Conservation (phyloP, 345 rosid genomes). For the Cardamine resedifolia region DNA sequence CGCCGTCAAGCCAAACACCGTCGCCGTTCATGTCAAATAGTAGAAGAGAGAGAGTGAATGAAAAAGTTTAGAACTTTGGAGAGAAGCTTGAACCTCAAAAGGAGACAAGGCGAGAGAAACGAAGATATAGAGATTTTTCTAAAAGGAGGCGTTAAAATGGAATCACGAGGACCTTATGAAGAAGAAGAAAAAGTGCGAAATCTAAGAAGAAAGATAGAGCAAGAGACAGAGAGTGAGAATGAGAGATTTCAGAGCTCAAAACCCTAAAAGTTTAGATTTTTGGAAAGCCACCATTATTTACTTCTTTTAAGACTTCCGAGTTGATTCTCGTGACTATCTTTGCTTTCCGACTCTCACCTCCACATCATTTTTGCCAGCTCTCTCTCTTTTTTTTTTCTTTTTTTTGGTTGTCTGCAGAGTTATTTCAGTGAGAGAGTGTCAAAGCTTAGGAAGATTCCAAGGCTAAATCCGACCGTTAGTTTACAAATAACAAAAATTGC, state of each 20-base stretch:
- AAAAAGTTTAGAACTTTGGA: not conserved
- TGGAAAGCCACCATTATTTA: slow-evolving; percentile 7
- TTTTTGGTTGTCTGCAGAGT: not conserved
- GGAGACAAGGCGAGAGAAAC: slow-evolving; percentile 41
- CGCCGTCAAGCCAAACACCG: slow-evolving; percentile 54
- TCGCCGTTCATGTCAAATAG: slow-evolving; percentile 41
- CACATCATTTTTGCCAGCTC: slow-evolving; percentile 28
- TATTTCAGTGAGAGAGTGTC: slow-evolving; percentile 1
- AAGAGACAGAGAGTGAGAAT: slow-evolving; percentile 3
- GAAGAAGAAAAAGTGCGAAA: slow-evolving; percentile 15
- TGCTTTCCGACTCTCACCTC: slow-evolving; percentile 31
- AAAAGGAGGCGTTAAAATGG: slow-evolving; percentile 38
- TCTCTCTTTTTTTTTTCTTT: not conserved
- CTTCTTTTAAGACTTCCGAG: not conserved
- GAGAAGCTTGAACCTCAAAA: slow-evolving; percentile 1
- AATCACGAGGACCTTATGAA: slow-evolving; percentile 37
- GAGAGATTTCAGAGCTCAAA: slow-evolving; percentile 19
- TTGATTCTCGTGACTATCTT: slow-evolving; percentile 37
- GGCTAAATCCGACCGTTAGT: not conserved
- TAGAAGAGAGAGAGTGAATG: not conserved
- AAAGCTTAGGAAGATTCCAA: slow-evolving; percentile 9
- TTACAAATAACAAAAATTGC: not conserved
- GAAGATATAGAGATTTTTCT: slow-evolving; percentile 13
- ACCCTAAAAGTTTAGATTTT: not conserved
- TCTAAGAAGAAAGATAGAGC: not conserved